phyloP scores from a whole-genome alignment of 257 asterid species.

The Solanum piurae region DNA sequence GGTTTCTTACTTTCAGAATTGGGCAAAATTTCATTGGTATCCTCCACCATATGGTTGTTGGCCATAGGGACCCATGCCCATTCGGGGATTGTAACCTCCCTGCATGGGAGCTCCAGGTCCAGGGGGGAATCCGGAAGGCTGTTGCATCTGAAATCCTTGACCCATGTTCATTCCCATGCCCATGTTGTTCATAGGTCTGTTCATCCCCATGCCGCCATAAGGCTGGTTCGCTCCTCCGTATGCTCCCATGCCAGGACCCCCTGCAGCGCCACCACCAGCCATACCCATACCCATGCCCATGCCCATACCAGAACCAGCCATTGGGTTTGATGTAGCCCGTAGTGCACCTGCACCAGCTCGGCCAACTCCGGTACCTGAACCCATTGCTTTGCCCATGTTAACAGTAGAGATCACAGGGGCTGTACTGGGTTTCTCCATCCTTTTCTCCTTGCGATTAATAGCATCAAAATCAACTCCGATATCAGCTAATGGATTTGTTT shows the following conservation, averaged over 20 bases:
- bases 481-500: slow-evolving; percentile 77
- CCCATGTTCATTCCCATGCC: slow-evolving; percentile 29
- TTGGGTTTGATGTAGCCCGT: slow-evolving; percentile 47
- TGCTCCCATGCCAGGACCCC: slow-evolving; percentile 28
- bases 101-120: slow-evolving; percentile 30
- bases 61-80: slow-evolving; percentile 57
- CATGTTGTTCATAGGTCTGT: slow-evolving; percentile 10
- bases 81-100: slow-evolving; percentile 58
- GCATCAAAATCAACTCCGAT: slow-evolving; percentile 98
- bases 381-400: slow-evolving; percentile 98
- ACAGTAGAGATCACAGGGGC: slow-evolving; percentile 50
- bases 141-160: slow-evolving; percentile 10
- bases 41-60: slow-evolving; percentile 87
- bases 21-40: slow-evolving; percentile 31
- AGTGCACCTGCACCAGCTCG: slow-evolving; percentile 73
- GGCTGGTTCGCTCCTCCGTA: slow-evolving; percentile 21
- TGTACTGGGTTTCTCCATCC: slow-evolving; percentile 79
- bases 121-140: slow-evolving; percentile 45
- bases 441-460: slow-evolving; percentile 84
- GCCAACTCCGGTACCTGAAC: slow-evolving; percentile 90
- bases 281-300: slow-evolving; percentile 43
- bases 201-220: slow-evolving; percentile 15
- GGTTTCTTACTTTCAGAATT: not conserved
- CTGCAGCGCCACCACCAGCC: slow-evolving; percentile 17
- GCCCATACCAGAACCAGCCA: slow-evolving; percentile 58